phyloP scores from a whole-genome alignment of 208 protist species.

The Acanthamoeba divionensis region DNA sequence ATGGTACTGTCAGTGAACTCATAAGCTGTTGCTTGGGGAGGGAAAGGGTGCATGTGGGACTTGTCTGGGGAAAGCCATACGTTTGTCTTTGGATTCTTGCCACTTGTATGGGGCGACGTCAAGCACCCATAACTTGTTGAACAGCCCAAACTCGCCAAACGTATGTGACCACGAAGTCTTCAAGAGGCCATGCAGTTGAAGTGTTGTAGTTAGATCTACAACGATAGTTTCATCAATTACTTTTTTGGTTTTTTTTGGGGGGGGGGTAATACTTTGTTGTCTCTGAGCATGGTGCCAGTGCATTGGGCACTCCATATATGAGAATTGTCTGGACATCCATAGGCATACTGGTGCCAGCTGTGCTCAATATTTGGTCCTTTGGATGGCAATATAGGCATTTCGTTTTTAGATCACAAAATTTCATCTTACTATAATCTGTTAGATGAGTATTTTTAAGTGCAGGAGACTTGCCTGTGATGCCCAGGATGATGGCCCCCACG shows the following conservation, averaged over 20 bases:
- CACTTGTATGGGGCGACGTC: constrained; percentile 25
- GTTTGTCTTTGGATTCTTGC: neutral
- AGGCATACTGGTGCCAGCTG: neutral
- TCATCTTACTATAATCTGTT: neutral
- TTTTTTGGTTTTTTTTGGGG: neutral
- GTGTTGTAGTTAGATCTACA: neutral
- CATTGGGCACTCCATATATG: neutral
- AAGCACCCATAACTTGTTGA: constrained; percentile 48
- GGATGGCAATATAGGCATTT: neutral
- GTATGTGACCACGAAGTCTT: constrained; percentile 40
- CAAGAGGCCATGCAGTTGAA: no score
- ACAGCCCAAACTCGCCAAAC: neutral
- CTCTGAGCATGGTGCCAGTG: neutral
- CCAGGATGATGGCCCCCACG: neutral
- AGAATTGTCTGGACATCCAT: neutral
- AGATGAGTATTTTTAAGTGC: neutral
- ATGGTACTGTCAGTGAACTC: no score
- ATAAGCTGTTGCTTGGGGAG: no score
- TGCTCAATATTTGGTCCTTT: neutral
- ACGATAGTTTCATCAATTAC: neutral
- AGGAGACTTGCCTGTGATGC: neutral
- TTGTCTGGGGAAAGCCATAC: neutral
- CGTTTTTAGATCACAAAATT: neutral
- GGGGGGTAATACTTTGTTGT: neutral
- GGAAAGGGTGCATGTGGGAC: no score